A percentile compares a stretch with the other conserved stretches of the same genome.
phyloP scores from a whole-genome alignment of 768 basidiomycete genomes.

The Trametes meyenii region DNA sequence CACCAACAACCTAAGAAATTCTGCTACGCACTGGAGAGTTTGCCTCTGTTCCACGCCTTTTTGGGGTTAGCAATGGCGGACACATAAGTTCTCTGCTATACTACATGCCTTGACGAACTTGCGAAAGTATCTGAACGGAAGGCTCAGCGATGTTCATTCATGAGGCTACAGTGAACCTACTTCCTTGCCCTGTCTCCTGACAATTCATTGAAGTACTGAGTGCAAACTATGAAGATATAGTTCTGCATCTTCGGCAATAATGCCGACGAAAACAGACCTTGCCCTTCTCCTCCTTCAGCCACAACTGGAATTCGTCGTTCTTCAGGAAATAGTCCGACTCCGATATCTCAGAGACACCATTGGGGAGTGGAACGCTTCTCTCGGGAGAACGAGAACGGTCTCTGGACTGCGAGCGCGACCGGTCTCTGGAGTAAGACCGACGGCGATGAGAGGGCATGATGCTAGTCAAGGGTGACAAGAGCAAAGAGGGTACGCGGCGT shows the following conservation, averaged over 20 bases:
- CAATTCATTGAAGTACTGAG: constrained; percentile 84
- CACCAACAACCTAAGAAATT: no score
- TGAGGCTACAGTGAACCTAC: constrained; percentile 40
- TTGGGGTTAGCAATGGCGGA: constrained; percentile 7
- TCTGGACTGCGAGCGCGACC: constrained; percentile 25
- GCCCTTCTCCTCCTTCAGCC: constrained; percentile 76
- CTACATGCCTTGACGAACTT: constrained; percentile 81
- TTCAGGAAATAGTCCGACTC: constrained; percentile 91
- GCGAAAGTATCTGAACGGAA: constrained; percentile 72
- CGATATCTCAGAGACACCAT: constrained; percentile 62
- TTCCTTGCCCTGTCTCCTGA: constrained; percentile 80
- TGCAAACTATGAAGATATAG: not conserved
- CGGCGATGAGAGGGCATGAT: constrained; percentile 33
- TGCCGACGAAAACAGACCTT: constrained; percentile 44
- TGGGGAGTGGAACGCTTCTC: constrained; percentile 49
- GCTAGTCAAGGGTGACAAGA: not conserved
- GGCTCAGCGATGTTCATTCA: constrained; percentile 35
- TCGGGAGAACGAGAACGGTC: constrained; percentile 44
- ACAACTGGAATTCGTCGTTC: constrained; percentile 81
- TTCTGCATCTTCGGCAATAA: not conserved
- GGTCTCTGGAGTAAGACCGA: constrained; percentile 29
- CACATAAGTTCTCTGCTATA: constrained; percentile 2
- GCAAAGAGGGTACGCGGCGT: not conserved
- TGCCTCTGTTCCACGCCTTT: constrained; percentile 83
- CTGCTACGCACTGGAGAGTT: constrained; percentile 56